Percentiles rank a stretch among this genome's conserved stretches.
These are phyloP conservation scores for Viridothelium virens DNA, from an alignment of 495 filamentous ascomycete genomes.

Conservation along the genomic window DNA sequence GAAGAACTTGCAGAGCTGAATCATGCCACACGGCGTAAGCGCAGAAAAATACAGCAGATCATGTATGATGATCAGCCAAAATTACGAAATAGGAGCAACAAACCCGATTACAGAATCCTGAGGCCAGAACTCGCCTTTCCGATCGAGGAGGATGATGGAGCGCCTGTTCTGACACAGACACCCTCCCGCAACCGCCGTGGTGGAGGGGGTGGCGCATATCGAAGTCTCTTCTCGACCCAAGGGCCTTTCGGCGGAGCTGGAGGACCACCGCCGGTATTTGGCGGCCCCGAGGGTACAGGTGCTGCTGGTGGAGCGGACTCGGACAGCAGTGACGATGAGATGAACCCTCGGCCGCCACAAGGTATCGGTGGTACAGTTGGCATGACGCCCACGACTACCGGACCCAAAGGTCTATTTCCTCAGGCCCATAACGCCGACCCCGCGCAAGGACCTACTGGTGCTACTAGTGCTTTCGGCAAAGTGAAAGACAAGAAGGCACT, in stretches of 20 bases:
- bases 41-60: slow-evolving; percentile 7
- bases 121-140: slow-evolving; percentile 62
- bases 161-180: slow-evolving; percentile 46
- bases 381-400: slow-evolving; percentile 67
- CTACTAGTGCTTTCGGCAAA: slow-evolving; percentile 80
- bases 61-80: slow-evolving; percentile 25
- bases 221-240: slow-evolving; percentile 71
- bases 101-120: slow-evolving; percentile 63
- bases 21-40: slow-evolving; percentile 39
- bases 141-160: slow-evolving; percentile 60
- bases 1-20: slow-evolving; percentile 77
- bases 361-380: slow-evolving; percentile 55
- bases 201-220: slow-evolving; percentile 51
- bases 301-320: slow-evolving; percentile 77
- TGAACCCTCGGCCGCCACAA: slow-evolving; percentile 45
- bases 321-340: slow-evolving; percentile 94
- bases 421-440: slow-evolving; percentile 60
- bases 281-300: slow-evolving; percentile 66
- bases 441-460: slow-evolving; percentile 53
- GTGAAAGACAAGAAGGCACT: slow-evolving; percentile 72
- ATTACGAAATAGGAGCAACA: slow-evolving; percentile 29
- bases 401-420: slow-evolving; percentile 48
- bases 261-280: slow-evolving; percentile 63
- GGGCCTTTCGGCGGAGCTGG: slow-evolving; percentile 86
- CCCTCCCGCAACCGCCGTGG: slow-evolving; percentile 59